Conservation (phyloP, 169 alveolate genomes). For the Miamiensis avidus region DNA sequence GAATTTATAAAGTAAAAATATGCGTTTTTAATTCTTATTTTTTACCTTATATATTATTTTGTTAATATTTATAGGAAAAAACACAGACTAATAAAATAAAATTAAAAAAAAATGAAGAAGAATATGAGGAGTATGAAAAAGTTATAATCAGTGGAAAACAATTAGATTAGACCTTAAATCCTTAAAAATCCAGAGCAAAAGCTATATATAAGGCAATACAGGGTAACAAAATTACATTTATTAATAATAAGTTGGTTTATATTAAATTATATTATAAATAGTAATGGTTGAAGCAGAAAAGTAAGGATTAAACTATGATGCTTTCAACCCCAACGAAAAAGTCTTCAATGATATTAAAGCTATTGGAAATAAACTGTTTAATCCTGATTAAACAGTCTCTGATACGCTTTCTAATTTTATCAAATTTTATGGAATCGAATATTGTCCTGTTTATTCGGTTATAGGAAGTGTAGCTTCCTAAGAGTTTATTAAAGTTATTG, state of each 20-base stretch:
- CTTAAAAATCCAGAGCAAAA: not conserved
- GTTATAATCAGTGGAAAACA: constrained; percentile 2
- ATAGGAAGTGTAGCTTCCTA: constrained; percentile 42
- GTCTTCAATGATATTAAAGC: constrained; percentile 16
- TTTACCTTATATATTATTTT: not conserved
- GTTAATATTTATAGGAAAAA: constrained; percentile 4
- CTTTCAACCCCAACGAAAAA: constrained; percentile 22
- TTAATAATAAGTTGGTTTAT: not conserved
- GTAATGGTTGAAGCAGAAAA: constrained; percentile 40
- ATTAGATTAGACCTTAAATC: not conserved
- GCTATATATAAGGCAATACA: not conserved
- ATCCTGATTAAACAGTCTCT: constrained; percentile 5
- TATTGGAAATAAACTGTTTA: constrained; percentile 3
- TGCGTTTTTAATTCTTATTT: not conserved
- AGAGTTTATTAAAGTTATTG: constrained; percentile 34
- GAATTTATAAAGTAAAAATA: constrained; percentile 11
- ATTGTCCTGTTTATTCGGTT: constrained; percentile 46
- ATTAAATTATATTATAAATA: not conserved
- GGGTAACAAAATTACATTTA: not conserved
- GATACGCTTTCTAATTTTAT: constrained; percentile 19
- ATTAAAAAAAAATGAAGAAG: not conserved
- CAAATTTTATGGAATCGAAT: constrained; percentile 40
- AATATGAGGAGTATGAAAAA: constrained; percentile 28
- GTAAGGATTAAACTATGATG: constrained; percentile 26
- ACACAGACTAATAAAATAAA: not conserved